Evolutionary conservation across 345 rosid genomes (phyloP), one percentile per base, ranked within the genome.

Genomic region (Eucalyptus globulus): DNA sequence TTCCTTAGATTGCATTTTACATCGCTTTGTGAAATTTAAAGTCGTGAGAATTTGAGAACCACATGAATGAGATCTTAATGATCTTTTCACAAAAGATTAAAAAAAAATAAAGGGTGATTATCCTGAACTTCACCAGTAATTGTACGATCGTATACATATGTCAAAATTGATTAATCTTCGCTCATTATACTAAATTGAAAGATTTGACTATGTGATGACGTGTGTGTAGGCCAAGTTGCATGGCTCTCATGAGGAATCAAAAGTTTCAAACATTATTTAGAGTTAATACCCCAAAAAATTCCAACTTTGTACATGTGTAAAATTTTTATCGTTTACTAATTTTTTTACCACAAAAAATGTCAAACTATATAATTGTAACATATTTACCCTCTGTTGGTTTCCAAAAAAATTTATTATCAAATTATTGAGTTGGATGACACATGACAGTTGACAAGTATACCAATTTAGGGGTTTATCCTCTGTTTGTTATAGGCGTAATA

Each of bases 381-480:
- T 50, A 50, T 50, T 50, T 50, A 50, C 53, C 53, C 53, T 14
- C 5, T 6, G 3, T 50, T 49, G 7, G 6, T 49, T 50, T 50
- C 3, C 8, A 2, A 6, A 50, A 50, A 50, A 50, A 16, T 50
- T 15, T 50, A 16, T 2, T 1, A 0, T 50, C 21, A 50, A 50
- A 16, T 50, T 50, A 0, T 3, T 50, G 3, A 50, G 16, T 50
- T 50, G 2, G 4, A 50, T 50, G 2, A 50, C 8, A 1, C 2
- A 6, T 50, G 21, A 16, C 1, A 16, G 2, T 50, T 50, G 21
- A 50, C 7, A 0, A 1, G 19, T 50, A 15, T 16, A 50, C 4
- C 8, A 50, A 16, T 50, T 50, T 50, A 3, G 17, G 17, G 21
- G 3, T 50, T 50, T 50, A 50, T 1, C 8, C 54, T 50, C 21